Evolutionary conservation across 257 asterid species (phyloP), one percentile per base, ranked within the genome.

Genomic region (Gentiana straminea): DNA sequence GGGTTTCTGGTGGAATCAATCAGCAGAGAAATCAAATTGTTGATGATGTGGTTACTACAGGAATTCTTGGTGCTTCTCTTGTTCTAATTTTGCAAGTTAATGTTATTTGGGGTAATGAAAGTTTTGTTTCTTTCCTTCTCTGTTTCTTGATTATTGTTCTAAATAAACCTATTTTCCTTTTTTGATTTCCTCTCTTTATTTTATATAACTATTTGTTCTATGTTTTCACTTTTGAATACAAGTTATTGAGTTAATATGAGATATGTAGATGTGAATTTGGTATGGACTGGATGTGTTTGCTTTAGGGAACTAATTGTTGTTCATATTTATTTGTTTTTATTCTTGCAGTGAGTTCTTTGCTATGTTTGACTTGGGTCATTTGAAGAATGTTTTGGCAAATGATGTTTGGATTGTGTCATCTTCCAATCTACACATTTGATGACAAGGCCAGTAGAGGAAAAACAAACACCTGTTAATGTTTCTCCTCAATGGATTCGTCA

Each of bases 21-120:
- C 98, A 91, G 77, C 98, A 91, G 76, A 77, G 97, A 83, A 87
- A 91, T 73, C 98, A 91, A 79, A 84, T 91, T 73, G 96, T 91
- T 56, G 98, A 91, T 71, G 96, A 95, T 49, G 98, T 91, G 4
- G 95, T 91, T 43, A 87, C 87, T 73, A 92, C 98, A 0, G 82
- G 96, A 38, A 81, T 91, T 52, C 91, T 91, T 51, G 96, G 96
- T 15, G 98, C 98, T n/a, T 79, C 94, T 65, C 67, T 91, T 63
- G 95, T 91, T 67, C 94, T 91, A 55, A 78, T 74, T 61, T 73
- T 91, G 81, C 98, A 87, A 77, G 95, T 91, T 49, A 91, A 91
- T 77, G 95, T 84, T 51, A 91, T 91, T 12, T 91, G 97, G 98
- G 93, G 95, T 53, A 97, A 91, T 64, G 98, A 91, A 68, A 91